Base-by-base conservation (phyloP, 192 early-diverging fungal species). In the Gryganskiella cystojenkinii region DNA sequence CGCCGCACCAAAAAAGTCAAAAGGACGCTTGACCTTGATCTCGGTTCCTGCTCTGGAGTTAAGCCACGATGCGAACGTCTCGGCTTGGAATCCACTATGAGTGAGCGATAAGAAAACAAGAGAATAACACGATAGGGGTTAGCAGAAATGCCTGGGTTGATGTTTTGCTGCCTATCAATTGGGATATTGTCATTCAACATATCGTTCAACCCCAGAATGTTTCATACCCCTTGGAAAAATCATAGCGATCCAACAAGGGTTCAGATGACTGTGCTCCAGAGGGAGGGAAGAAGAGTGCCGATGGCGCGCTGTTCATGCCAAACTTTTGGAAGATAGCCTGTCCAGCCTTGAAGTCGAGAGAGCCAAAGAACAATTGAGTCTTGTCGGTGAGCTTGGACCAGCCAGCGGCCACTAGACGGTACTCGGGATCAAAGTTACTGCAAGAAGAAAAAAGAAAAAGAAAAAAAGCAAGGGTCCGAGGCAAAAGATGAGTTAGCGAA, bases 351-450 rank as follows among this genome's bases (percentile, higher is more conserved):
- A 90, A 94, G 71, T 94, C 93, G 52, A 92, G 62, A 46, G 78
- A 47, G 15, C 84, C 90, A 84, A 94, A 90, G 60, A 86, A 91
- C 3, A 91, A 35, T 46, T 81, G 82, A 15, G 58, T 71, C 22
- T 66, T 73, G 22, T 55, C 71, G n/a, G 75, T 56, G 6, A 64
- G 71, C 14, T 71, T 70, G 58, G 70, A 81, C 80, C 82, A 89
- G 45, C 84, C 84, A 30, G 66, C 53, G 9, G 90, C 89, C 4
- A 92, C 87, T 14, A 93, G 67, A 31, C 71, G 61, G 67, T 85
- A 87, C 72, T 94, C 93, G 11, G 85, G 81, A 35, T 89, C 89
- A 66, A 93, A 92, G 46, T 90, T 87, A 60, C 93, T 93, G 27
- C 40, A 27, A 0, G 33, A 30, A 43, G 25, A 4, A 20, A 22